Conservation (phyloP, 495 filamentous ascomycete genomes). For the Trichoderma reesei region DNA sequence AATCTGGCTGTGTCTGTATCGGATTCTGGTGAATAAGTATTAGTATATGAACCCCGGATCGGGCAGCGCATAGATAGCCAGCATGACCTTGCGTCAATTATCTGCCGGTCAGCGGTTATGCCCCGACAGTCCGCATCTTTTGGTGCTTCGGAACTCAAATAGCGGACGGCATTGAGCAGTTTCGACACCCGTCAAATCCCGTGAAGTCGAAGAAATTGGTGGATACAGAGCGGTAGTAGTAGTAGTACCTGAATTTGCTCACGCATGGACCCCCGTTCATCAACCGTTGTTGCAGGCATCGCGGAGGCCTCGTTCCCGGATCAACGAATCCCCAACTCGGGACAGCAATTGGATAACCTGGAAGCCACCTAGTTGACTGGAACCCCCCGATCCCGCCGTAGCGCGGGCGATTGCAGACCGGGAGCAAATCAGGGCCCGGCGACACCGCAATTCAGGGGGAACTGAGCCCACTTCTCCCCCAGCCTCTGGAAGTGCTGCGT, state of each 20-base stretch:
- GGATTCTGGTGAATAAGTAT: not conserved
- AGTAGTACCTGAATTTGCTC: no score
- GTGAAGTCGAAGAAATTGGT: no score
- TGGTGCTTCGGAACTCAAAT: no score
- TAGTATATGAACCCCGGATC: not conserved
- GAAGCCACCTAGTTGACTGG: not conserved
- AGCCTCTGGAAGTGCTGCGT: not conserved
- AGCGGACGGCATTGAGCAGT: no score
- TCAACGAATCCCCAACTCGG: not conserved
- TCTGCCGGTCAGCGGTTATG: no score
- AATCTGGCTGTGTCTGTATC: not conserved
- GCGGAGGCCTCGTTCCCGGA: constrained; percentile 6
- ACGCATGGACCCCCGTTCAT: no score
- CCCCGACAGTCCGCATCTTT: not conserved
- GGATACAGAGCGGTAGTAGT: no score
- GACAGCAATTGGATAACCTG: no score
- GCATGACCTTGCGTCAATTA: no score
- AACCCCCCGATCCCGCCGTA: not conserved
- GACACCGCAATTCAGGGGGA: constrained; percentile 7
- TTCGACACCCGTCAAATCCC: no score
- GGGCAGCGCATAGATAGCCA: not conserved
- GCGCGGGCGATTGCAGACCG: constrained; percentile 5
- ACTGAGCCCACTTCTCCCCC: not conserved
- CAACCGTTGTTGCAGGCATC: not conserved
- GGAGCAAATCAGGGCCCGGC: constrained; percentile 7